A percentile compares a stretch with the other conserved stretches of the same genome.
Evolutionary conservation across 148 eudicot genomes (phyloP).

Genomic region (Arctostaphylos glauca): DNA sequence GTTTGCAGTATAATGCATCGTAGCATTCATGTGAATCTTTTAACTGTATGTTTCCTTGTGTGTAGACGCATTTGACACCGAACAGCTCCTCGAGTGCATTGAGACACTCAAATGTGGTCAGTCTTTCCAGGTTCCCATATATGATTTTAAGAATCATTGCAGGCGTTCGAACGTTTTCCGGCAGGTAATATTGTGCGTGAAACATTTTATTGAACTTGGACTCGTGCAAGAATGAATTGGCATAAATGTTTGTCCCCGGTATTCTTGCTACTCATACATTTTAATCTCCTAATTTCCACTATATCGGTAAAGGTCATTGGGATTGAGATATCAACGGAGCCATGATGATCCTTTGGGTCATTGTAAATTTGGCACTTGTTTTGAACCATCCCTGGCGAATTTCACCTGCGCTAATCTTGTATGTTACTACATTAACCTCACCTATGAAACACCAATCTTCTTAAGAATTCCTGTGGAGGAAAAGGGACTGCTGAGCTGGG

Average conservation of each 20-base stretch:
- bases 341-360: not conserved
- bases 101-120: constrained; percentile 65
- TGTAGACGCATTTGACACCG: constrained; percentile 97
- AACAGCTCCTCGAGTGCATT: constrained; percentile 83
- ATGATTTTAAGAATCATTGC: constrained; percentile 90
- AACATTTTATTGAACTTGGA: not conserved
- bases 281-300: not conserved
- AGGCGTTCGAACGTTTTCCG: constrained; percentile 75
- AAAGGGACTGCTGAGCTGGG: not conserved
- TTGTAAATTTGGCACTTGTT: not conserved
- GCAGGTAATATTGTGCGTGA: constrained; percentile 47
- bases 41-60: constrained; percentile 10
- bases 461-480: not conserved
- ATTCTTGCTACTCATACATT: not conserved
- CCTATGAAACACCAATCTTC: not conserved
- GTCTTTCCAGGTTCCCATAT: constrained; percentile 80
- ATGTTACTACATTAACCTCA: not conserved
- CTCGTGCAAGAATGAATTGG: not conserved
- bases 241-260: not conserved
- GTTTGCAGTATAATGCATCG: constrained; percentile 3
- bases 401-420: constrained; percentile 3
- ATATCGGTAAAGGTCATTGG: not conserved
- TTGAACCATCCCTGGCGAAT: not conserved
- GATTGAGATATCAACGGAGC: not conserved
- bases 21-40: not conserved